These are phyloP conservation scores for Malassezia cuniculi DNA, from an alignment of 1,284 basidiomycete genomes.

Conservation along the genomic window DNA sequence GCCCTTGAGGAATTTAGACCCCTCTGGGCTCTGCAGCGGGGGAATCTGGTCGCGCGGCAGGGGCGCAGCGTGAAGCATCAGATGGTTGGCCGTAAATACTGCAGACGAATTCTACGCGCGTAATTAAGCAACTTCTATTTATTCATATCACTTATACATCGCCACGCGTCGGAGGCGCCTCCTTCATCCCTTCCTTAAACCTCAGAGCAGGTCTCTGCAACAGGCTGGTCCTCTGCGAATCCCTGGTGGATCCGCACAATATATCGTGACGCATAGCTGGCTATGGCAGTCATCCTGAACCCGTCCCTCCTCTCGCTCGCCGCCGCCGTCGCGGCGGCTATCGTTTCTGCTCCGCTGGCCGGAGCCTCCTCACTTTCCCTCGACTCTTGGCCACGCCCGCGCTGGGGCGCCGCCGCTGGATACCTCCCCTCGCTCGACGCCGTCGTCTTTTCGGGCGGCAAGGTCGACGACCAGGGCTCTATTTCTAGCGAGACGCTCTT, in stretches of 20 bases:
- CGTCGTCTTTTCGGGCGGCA: slow-evolving; percentile 19
- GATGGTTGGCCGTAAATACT: no score
- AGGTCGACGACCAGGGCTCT: slow-evolving; percentile 5
- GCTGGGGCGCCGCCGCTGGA: slow-evolving; percentile 38
- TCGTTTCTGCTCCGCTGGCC: not conserved
- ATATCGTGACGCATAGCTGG: not conserved
- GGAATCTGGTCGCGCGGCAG: slow-evolving; percentile 12
- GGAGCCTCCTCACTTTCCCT: not conserved
- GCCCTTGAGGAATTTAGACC: slow-evolving; percentile 15
- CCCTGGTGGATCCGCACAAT: slow-evolving; percentile 1
- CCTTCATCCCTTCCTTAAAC: no score
- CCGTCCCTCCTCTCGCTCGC: slow-evolving; percentile 1
- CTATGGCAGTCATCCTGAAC: not conserved
- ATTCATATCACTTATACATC: no score
- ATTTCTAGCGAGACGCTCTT: slow-evolving; percentile 22
- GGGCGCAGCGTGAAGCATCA: slow-evolving; percentile 9
- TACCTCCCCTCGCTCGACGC: slow-evolving; percentile 20
- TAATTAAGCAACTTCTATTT: no score
- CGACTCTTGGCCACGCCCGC: not conserved
- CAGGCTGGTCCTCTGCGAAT: not conserved
- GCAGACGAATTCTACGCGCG: no score
- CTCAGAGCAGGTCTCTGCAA: no score
- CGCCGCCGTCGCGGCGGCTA: not conserved
- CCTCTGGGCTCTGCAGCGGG: slow-evolving; percentile 15
- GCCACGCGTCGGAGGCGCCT: no score